These are phyloP conservation scores for Daedaleopsis nitida DNA, from an alignment of 768 basidiomycete species.

Conservation along the genomic window DNA sequence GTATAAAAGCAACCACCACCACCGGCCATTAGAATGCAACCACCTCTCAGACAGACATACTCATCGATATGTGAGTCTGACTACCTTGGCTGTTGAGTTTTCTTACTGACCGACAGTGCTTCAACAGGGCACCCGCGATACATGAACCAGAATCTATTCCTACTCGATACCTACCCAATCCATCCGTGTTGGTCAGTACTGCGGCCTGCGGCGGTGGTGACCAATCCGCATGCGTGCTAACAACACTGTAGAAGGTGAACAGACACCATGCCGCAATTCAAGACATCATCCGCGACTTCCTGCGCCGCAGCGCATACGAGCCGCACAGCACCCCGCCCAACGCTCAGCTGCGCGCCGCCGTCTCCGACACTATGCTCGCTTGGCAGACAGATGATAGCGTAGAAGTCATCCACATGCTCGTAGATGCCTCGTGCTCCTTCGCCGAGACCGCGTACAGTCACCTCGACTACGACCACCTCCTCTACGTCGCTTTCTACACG, in stretches of 20 bases:
- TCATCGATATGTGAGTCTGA: too few species aligned
- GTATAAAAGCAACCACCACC: too few species aligned
- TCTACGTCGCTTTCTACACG: constrained; percentile 44
- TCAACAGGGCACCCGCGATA: too few species aligned
- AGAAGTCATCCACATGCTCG: neutral
- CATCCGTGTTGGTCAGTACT: too few species aligned
- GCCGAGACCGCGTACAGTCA: constrained; percentile 16
- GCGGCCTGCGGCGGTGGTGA: too few species aligned
- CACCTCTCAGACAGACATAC: too few species aligned
- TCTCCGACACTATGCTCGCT: neutral
- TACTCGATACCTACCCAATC: too few species aligned
- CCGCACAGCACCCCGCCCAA: neutral
- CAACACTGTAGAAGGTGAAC: neutral
- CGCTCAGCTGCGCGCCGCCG: constrained; percentile 1
- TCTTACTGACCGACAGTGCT: too few species aligned
- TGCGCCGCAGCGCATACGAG: neutral
- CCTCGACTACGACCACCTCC: constrained; percentile 13
- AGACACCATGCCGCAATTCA: neutral
- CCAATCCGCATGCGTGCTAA: too few species aligned
- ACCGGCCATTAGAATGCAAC: too few species aligned
- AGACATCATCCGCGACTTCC: constrained; percentile 3
- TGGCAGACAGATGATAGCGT: constrained; percentile 1
- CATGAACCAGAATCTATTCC: too few species aligned
- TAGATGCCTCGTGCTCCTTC: constrained; percentile 5
- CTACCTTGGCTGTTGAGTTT: too few species aligned